Evolutionary conservation across 2,329 filamentous ascomycete genomes (phyloP), one percentile per base, ranked within the genome.

Genomic region (Colletotrichum aenigma): DNA sequence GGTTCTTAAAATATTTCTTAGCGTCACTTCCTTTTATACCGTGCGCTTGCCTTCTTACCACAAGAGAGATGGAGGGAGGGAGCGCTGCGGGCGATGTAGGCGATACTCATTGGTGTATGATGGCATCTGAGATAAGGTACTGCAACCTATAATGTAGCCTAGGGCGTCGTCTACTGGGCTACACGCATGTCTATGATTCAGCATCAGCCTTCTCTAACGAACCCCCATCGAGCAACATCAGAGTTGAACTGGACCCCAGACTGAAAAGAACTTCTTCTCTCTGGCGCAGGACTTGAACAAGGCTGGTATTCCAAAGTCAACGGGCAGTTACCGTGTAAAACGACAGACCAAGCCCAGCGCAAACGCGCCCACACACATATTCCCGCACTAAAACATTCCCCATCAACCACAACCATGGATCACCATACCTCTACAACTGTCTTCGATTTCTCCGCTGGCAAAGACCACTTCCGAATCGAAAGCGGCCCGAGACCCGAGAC

Each of bases 91-190:
- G 36, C 36, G 16, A 3, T 10, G 36, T 9, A 18, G 36, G 16
- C 36, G 9, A 18, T 18, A 6, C 0, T n/a, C 36, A 43, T 18
- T 0, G 36, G 8, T 5, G 16, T 1, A 1, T 1, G 36, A 3
- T 43, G 8, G 36, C 4, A 5, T 38, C 36, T 16, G 36, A 38
- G 36, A 38, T 38, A 13, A 34, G 32, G 13, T 15, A 38, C 7
- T 9, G 7, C 16, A 38, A 18, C 7, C 36, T 4, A 8, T 7
- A 38, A 18, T 38, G 7, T 8, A 8, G 36, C 36, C 38, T 43
- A 43, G 38, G 0, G 38, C 16, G 38, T 4, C 18, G 38, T 43
- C 38, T 43, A 6, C 9, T n/a, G 38, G 18, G 18, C 16, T 43
- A 9, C 16, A n/a, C 7, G 8, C 4, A 10, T 43, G 8, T 43